Evolutionary conservation across 805 yeast genomes (phyloP).

Genomic region (Candida nonsorbophila): DNA sequence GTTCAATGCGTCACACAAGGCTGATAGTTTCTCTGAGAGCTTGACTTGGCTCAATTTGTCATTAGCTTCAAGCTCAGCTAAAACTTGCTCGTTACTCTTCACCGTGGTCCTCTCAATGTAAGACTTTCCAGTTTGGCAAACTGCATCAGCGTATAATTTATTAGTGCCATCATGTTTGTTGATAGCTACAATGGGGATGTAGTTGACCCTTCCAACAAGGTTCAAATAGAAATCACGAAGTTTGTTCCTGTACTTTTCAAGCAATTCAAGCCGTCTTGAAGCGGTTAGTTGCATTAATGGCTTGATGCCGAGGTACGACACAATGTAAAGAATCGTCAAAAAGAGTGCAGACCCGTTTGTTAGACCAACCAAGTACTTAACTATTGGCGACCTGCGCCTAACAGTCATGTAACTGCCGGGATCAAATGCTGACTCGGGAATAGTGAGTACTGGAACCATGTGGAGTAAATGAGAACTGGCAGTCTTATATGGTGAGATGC

Average conservation of each 20-base stretch:
- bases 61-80: constrained; percentile 10
- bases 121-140: constrained; percentile 31
- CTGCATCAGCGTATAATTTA: constrained; percentile 28
- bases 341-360: constrained; percentile 30
- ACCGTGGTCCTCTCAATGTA: constrained; percentile 7
- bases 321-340: constrained; percentile 21
- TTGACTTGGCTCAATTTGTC: constrained; percentile 22
- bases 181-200: constrained; percentile 37
- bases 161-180: constrained; percentile 15
- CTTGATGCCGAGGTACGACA: constrained; percentile 26
- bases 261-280: constrained; percentile 25
- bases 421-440: constrained; percentile 38
- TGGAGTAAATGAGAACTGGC: background rate
- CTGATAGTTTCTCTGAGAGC: constrained; percentile 17
- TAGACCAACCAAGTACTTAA: constrained; percentile 22
- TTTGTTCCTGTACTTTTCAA: constrained; percentile 25
- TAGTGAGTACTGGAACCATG: constrained; percentile 28
- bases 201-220: constrained; percentile 25
- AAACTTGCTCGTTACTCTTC: constrained; percentile 9
- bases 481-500: background rate
- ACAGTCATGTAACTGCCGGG: constrained; percentile 16
- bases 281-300: constrained; percentile 29
- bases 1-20: constrained; percentile 15
- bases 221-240: constrained; percentile 32
- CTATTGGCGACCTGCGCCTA: constrained; percentile 16